Conservation (phyloP, 2,329 filamentous ascomycete species). For the Ophiostoma sp. region DNA sequence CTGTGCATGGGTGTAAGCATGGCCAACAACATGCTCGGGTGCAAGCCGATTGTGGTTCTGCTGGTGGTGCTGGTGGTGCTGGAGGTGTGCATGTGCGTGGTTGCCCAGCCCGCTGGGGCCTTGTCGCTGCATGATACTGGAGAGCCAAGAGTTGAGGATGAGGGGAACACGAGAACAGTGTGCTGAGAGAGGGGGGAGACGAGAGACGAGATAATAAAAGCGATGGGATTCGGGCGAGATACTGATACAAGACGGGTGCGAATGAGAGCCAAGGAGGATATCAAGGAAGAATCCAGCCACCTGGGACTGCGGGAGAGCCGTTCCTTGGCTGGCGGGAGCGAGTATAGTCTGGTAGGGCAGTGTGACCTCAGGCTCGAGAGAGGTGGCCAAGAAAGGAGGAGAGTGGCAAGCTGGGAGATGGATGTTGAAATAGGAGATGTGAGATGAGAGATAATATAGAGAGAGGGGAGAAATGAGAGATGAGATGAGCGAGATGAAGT, state of each 20-base stretch:
- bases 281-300: slow-evolving; percentile 5
- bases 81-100: slow-evolving; percentile 7
- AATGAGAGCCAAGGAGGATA: neutral
- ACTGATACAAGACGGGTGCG: neutral
- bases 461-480: neutral
- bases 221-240: neutral
- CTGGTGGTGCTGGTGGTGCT: neutral
- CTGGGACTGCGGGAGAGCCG: neutral
- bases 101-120: neutral
- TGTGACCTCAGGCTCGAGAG: neutral
- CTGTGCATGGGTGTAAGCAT: slow-evolving; percentile 8
- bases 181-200: neutral
- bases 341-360: neutral
- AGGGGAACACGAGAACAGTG: slow-evolving; percentile 6
- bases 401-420: neutral
- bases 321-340: slow-evolving; percentile 2
- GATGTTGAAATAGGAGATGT: neutral
- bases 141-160: neutral
- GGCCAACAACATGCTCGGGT: neutral
- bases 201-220: neutral
- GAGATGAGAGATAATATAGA: neutral
- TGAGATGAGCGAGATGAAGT: too few species aligned
- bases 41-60: neutral
- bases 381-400: neutral
- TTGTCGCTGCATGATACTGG: slow-evolving; percentile 11